Base-by-base conservation (phyloP, 2,329 filamentous ascomycete genomes). In the Pseudonectria foliicola region DNA sequence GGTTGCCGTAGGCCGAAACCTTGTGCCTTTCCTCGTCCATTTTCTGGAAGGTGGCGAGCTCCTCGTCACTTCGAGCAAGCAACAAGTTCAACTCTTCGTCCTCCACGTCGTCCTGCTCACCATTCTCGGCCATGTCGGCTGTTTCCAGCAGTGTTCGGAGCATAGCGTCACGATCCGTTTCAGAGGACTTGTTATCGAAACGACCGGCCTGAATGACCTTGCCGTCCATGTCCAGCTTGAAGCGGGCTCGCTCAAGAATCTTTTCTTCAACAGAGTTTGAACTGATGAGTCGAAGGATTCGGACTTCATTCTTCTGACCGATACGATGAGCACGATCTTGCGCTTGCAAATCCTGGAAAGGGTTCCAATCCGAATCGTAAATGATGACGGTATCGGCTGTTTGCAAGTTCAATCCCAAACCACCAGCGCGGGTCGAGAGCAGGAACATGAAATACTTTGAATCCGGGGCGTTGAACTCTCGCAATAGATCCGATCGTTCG, bases 251-350 rank as follows among this genome's bases (percentile, higher is more conserved):
- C 61, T 96, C 92, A 34, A 98, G 70, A 57, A 98, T 98, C 71
- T 96, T 95, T 64, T 98, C 92, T 63, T 98, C 92, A 3, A 98
- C 89, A 0, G 92, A 96, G 54, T 94, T 95, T 8, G 88, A 93
- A 46, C 84, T 95, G 61, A 98, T 96, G 29, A 98, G 73, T 62
- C 92, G 82, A 40, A 98, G 67, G 59, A 98, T 98, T 52, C 92
- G 85, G 37, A 98, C 92, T 63, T 98, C 92, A 53, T 98, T 98
- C 80, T 98, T 98, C 63, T 98, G 92, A 43, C 92, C 92, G 49
- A 98, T 98, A 83, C 92, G 90, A 79, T 98, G 92, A 30, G 92
- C 92, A 81, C 92, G 92, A 82, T 98, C 92, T 59, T 98, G 92
- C 11, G 92, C 92, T 62, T 98, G 92, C 63, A 98, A 70, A 84